A percentile compares a stretch with the other conserved stretches of the same genome.
These are phyloP conservation scores for Ogataea glucozyma DNA, from an alignment of 805 yeast genomes.

Conservation along the genomic window DNA sequence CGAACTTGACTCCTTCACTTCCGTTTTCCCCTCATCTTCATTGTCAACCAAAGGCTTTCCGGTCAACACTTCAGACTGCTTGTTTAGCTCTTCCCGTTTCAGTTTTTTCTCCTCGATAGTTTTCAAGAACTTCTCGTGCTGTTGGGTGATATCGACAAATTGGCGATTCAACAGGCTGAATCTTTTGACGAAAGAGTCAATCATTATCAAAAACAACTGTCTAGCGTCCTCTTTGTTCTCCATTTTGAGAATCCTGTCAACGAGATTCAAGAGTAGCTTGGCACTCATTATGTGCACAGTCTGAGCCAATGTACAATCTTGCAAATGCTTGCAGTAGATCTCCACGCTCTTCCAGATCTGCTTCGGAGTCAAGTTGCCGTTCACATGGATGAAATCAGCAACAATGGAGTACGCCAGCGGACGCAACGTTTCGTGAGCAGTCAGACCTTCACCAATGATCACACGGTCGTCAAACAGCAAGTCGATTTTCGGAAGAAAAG, in stretches of 20 bases:
- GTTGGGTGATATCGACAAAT: constrained; percentile 61
- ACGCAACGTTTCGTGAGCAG: constrained; percentile 84
- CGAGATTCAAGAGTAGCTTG: constrained; percentile 79
- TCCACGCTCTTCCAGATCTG: constrained; percentile 87
- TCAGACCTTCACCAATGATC: constrained; percentile 88
- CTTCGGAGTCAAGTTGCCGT: constrained; percentile 75
- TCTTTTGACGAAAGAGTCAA: constrained; percentile 84
- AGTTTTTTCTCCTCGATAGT: constrained; percentile 44
- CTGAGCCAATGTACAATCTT: constrained; percentile 78
- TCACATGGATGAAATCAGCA: constrained; percentile 92
- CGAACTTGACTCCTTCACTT: constrained; percentile 4
- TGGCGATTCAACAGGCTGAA: constrained; percentile 74
- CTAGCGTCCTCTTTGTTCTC: constrained; percentile 81
- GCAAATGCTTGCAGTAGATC: constrained; percentile 76
- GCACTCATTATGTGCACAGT: constrained; percentile 98
- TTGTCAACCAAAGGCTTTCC: constrained; percentile 27
- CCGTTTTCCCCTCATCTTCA: constrained; percentile 18
- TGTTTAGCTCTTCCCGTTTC: constrained; percentile 39
- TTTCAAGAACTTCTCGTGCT: constrained; percentile 55
- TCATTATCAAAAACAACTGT: constrained; percentile 80
- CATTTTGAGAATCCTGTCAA: constrained; percentile 81
- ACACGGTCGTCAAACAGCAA: constrained; percentile 83
- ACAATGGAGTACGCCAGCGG: constrained; percentile 94
- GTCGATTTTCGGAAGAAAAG: constrained; percentile 85
- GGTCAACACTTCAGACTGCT: constrained; percentile 40